A percentile compares a stretch with the other conserved stretches of the same genome.
Conservation (phyloP, 192 early-diverging fungal species). For the Mortierella alpina region DNA sequence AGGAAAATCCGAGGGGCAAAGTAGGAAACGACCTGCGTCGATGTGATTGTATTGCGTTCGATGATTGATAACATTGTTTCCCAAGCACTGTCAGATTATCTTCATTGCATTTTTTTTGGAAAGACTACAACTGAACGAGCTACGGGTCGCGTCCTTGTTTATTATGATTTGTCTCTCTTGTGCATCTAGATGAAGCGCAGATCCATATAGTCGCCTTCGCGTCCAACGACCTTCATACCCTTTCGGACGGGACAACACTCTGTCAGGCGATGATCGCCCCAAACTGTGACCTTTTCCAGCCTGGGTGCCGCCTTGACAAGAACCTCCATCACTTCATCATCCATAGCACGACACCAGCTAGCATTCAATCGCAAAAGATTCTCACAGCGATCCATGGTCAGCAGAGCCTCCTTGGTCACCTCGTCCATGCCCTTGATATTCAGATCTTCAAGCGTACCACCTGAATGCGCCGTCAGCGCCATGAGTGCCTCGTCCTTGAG, state of each 20-base stretch:
- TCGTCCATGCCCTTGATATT: slow-evolving; percentile 80
- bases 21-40: too few relatives aligned
- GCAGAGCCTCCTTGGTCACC: slow-evolving; percentile 66
- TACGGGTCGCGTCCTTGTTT: too few relatives aligned
- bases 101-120: too few relatives aligned
- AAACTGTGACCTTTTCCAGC: slow-evolving; percentile 70
- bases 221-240: slow-evolving; percentile 65
- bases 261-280: slow-evolving; percentile 79
- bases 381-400: slow-evolving; percentile 44
- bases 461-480: slow-evolving; percentile 69
- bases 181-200: slow-evolving; percentile 17
- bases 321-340: slow-evolving; percentile 73
- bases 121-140: too few relatives aligned
- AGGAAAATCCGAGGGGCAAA: too few relatives aligned
- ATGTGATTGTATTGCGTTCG: too few relatives aligned
- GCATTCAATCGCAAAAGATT: slow-evolving; percentile 70
- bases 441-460: slow-evolving; percentile 62
- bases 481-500: slow-evolving; percentile 71
- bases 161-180: too few relatives aligned
- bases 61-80: too few relatives aligned
- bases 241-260: slow-evolving; percentile 58
- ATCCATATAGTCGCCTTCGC: slow-evolving; percentile 65
- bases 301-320: slow-evolving; percentile 62
- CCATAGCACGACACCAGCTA: slow-evolving; percentile 81
- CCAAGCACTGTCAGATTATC: too few relatives aligned